Evolutionary conservation across 129 eudicot genomes (phyloP).

Genomic region (Silybum marianum): DNA sequence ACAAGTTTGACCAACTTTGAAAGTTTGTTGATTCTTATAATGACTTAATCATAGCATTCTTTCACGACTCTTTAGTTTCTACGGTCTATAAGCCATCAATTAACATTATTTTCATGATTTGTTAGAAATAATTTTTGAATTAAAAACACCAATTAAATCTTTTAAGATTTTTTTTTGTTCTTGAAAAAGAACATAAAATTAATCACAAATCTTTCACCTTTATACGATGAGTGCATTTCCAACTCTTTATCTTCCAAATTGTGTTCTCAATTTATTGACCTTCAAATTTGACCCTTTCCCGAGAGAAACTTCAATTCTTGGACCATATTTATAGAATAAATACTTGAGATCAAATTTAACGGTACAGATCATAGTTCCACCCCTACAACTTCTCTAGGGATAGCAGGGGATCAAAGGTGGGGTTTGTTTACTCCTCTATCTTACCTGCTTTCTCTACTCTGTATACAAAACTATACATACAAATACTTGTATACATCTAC

Average conservation of each 20-base stretch:
- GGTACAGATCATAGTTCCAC: conserved; percentile 29
- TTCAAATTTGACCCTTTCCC: not conserved
- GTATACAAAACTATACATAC: not conserved
- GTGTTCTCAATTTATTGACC: not conserved
- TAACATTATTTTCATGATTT: not conserved
- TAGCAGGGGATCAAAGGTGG: conserved; percentile 25
- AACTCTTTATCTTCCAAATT: not conserved
- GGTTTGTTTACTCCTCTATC: conserved; percentile 12
- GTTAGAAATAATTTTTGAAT: not conserved
- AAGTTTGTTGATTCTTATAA: not conserved
- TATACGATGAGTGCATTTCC: not conserved
- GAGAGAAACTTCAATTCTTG: conserved; percentile 1
- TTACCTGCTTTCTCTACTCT: conserved; percentile 23
- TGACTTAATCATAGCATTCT: not conserved
- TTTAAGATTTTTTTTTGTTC: too few relatives aligned
- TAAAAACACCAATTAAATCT: not conserved
- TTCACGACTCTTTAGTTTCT: too few relatives aligned
- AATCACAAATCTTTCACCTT: not conserved
- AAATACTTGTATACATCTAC: not conserved
- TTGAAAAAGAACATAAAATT: too few relatives aligned
- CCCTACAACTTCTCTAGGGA: conserved; percentile 12
- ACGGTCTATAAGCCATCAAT: not conserved
- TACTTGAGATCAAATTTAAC: conserved; percentile 20
- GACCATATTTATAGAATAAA: conserved; percentile 1
- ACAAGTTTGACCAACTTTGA: not conserved